These are phyloP conservation scores for Cyathus striatus DNA, from an alignment of 768 basidiomycete species.

Conservation along the genomic window DNA sequence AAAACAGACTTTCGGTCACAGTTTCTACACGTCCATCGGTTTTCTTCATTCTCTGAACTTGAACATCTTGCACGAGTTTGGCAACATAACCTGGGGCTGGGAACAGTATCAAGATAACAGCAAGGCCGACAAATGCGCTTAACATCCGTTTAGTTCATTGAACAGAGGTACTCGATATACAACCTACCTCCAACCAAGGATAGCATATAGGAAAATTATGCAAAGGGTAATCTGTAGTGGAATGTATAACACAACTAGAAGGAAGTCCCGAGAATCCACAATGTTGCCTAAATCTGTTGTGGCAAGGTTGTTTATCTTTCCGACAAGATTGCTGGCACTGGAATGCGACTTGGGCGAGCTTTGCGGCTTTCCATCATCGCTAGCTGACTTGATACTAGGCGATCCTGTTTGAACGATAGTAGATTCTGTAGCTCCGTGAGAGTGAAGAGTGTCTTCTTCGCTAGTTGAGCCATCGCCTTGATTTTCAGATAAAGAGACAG, in stretches of 20 bases:
- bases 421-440: slow-evolving; percentile 9
- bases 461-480: neutral
- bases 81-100: slow-evolving; percentile 59
- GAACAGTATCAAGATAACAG: slow-evolving; percentile 42
- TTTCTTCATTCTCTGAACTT: slow-evolving; percentile 43
- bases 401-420: neutral
- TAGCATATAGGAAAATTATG: slow-evolving; percentile 36
- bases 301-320: slow-evolving; percentile 75
- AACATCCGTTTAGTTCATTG: neutral
- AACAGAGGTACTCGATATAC: slow-evolving; percentile 9
- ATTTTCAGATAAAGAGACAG: slow-evolving; percentile 6
- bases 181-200: slow-evolving; percentile 45
- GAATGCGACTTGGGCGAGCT: slow-evolving; percentile 3
- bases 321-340: slow-evolving; percentile 44
- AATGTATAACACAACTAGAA: slow-evolving; percentile 28
- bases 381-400: slow-evolving; percentile 8
- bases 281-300: slow-evolving; percentile 55
- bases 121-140: slow-evolving; percentile 59
- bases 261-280: slow-evolving; percentile 29
- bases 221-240: slow-evolving; percentile 36
- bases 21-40: slow-evolving; percentile 57
- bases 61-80: slow-evolving; percentile 43
- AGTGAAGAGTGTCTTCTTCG: slow-evolving; percentile 12
- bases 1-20: slow-evolving; percentile 51
- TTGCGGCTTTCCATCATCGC: neutral